Base-by-base conservation (phyloP, 257 asterid species). In the Jaltomata sinuosa region DNA sequence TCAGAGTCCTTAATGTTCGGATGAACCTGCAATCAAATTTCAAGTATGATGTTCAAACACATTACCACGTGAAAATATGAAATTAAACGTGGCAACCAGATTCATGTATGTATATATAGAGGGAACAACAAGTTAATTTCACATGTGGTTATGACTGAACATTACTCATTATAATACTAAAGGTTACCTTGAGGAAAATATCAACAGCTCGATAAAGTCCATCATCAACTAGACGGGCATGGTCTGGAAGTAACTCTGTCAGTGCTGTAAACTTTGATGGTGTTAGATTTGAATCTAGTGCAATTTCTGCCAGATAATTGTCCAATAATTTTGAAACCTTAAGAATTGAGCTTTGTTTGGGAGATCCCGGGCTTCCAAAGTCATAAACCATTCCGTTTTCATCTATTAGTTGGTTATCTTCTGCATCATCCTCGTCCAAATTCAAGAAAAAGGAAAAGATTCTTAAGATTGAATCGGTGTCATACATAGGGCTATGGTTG, bases 181-280 rank as follows among this genome's bases (percentile, higher is more conserved):
- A n/a, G n/a, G n/a, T n/a, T n/a, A 92, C 99, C 98, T 95, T 95
- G 92, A 95, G 98, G 77, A 92, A 95, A 86, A 94, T 94, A 77
- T 95, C 99, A 34, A 91, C 92, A 11, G 99, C 98, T 16, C 97
- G 92, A 86, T 95, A 95, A 10, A 95, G 84, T 59, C 95, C 99
- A 62, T 95, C 99, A 9, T 90, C 83, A 62, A 91, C 91, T 77
- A 89, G 19, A 50, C 99, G 98, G 80, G 98, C 97, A 84, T 95
- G 99, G 14, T 93, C 99, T 0, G 99, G 99, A 22, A 95, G 93
- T 31, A 94, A 78, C 83, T 95, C 98, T 4, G 96, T 91, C 1
- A 94, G 88, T 19, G 95, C 89, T 62, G 85, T 94, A 50, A 95
- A 91, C 85, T 95, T 95, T 1, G 94, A 91, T n/a, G 97, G 90